Evolutionary conservation across 768 basidiomycete genomes (phyloP), one percentile per base, ranked within the genome.

Genomic region (Leucocoprinus sp.): DNA sequence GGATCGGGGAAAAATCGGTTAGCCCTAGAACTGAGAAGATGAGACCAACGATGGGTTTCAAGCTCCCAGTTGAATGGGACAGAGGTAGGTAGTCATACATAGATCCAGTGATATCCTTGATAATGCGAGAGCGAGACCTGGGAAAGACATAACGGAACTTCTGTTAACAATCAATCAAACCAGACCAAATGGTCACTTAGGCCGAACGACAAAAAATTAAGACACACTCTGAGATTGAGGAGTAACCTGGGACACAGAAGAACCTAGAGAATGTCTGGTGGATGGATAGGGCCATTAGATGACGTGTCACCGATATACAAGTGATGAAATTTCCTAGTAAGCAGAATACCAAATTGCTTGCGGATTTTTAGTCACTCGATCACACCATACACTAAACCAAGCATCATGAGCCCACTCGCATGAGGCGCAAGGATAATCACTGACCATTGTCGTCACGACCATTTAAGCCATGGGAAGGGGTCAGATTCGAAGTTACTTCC

Each of bases 271-370:
- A 14, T 19, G 37, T n/a, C 34, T 23, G 34, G 24, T 28, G 43
- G 12, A 22, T 27, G 17, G 37, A n/a, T 42, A 33, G 17, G 12
- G 31, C 24, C 46, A 48, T 41, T 58, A 56, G 58, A 60, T 50
- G 62, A 62, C 60, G 59, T 64, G 64, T 62, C 57, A 59, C 50
- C 54, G 57, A 60, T 57, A 61, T 63, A 58, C 59, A 61, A 55
- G 56, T 60, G 60, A 58, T 54, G n/a, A 52, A 55, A 61, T 54
- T 56, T 52, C 55, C 61, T 50, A 52, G 44, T 50, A 55, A 50
- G 50, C 44, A 51, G 52, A 50, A 49, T 31, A 51, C 53, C 54
- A 52, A 54, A 55, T 55, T 52, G 49, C 50, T 45, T 55, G 48
- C 45, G 47, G 53, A 41, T 39, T 33, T 49, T 29, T 52, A 52